Percentiles rank a stretch among this genome's conserved stretches.
Evolutionary conservation across 2,329 filamentous ascomycete species (phyloP).

Genomic region (Thielaviopsis euricoi): DNA sequence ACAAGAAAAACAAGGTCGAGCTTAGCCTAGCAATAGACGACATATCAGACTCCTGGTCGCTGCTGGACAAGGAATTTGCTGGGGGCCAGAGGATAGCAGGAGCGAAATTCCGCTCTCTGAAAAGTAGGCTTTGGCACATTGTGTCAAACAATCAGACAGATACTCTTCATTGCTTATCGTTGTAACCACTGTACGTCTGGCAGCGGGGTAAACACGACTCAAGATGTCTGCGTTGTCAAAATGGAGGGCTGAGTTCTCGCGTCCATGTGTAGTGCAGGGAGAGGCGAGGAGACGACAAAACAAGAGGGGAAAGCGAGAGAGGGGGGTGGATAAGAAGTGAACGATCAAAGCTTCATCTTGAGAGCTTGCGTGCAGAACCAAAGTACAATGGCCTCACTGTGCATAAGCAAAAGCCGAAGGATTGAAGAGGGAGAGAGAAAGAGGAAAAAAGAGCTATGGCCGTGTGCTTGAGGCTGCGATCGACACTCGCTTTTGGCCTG

Average conservation of each 20-base stretch:
- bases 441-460: no score
- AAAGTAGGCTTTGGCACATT: neutral
- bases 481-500: neutral
- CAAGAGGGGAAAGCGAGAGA: neutral
- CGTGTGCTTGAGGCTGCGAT: neutral
- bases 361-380: neutral
- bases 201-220: constrained; percentile 4
- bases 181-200: neutral
- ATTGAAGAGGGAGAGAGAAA: neutral
- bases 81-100: neutral
- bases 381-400: constrained; percentile 2
- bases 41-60: neutral
- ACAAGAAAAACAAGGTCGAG: neutral
- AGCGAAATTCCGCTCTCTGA: neutral
- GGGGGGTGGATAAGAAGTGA: neutral
- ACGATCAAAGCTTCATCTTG: neutral
- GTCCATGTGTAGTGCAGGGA: constrained; percentile 3
- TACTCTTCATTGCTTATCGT: neutral
- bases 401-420: neutral
- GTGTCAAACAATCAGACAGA: neutral
- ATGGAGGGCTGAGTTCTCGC: constrained; percentile 7
- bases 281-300: neutral
- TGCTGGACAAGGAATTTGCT: neutral
- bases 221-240: constrained; percentile 6
- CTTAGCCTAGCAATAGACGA: neutral